Base-by-base conservation (phyloP, 192 early-diverging fungal species). In the Coemansia sp. region DNA sequence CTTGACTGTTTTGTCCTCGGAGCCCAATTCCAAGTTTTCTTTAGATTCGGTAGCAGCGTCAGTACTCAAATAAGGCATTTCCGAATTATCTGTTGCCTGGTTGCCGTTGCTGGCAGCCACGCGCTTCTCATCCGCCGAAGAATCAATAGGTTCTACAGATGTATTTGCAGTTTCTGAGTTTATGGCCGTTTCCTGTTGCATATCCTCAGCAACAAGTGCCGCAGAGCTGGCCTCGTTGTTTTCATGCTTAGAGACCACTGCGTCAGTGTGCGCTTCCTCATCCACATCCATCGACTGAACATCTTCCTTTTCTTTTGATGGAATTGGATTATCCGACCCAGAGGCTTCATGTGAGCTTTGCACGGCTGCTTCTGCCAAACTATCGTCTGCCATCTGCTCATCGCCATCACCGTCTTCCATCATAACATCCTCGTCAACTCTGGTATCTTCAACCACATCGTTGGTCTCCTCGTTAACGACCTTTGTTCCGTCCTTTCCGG, bases 381-480 rank as follows among this genome's bases (percentile, higher is more conserved):
- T 50, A 18, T 8, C n/a, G 5, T 8, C 48, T 8, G n/a, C 19
- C n/a, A 18, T 18, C 16, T 50, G 8, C 18, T 32, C 37, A 15
- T 63, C 56, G 3, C 42, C 41, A 21, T 68, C 41, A 3, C 9
- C 62, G 19, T 74, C 75, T 5, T 48, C 50, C 79, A 82, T 82
- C 58, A 74, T 68, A 21, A 71, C 50, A 10, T 82, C 75, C 6
- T 43, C 40, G 21, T 50, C 21, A 5, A 52, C 21, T 1, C 45
- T 32, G 21, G 41, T 12, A 6, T 42, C 37, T 8, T 37, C 39
- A 19, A 21, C 57, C 50, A 52, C 32, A 1, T 62, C 60, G 53
- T 82, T 76, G n/a, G 19, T 68, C 60, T 82, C 74, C 47, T 82
- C 79, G 48, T 82, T 82, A 11, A 82, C 37, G 12, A 76, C 71